Evolutionary conservation across 129 eudicot species (phyloP).

Genomic region (Centaurea solstitialis): DNA sequence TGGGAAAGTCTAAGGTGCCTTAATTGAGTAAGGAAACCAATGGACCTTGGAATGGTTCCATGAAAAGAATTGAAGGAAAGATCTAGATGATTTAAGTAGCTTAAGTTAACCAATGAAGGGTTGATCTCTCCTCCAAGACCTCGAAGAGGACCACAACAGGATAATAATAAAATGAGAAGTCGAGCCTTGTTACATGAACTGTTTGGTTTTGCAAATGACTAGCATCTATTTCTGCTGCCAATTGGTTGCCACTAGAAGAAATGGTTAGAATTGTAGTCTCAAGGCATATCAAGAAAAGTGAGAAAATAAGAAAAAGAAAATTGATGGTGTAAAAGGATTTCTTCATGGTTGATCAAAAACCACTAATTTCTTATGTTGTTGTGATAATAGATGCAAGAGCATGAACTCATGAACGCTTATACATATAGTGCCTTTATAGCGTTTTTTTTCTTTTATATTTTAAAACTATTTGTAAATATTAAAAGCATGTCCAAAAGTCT

Average conservation of each 20-base stretch:
- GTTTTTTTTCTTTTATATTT: too few relatives aligned
- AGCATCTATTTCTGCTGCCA: background rate
- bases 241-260: background rate
- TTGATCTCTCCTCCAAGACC: slow-evolving; percentile 22
- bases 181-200: slow-evolving; percentile 11
- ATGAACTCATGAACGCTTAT: background rate
- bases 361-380: background rate
- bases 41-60: slow-evolving; percentile 16
- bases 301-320: background rate
- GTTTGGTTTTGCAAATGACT: background rate
- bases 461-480: too few relatives aligned
- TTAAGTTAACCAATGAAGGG: slow-evolving; percentile 28
- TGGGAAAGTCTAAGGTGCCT: background rate
- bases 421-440: too few relatives aligned
- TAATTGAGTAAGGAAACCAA: slow-evolving; percentile 21
- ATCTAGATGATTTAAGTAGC: slow-evolving; percentile 23
- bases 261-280: background rate
- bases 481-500: too few relatives aligned
- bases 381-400: background rate
- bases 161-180: too few relatives aligned
- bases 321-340: background rate
- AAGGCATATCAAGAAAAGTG: background rate
- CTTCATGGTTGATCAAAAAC: background rate
- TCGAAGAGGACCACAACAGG: too few relatives aligned
- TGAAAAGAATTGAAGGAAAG: background rate